Evolutionary conservation across 179 eudicot genomes (phyloP).

Genomic region (Spinacia oleracea): DNA sequence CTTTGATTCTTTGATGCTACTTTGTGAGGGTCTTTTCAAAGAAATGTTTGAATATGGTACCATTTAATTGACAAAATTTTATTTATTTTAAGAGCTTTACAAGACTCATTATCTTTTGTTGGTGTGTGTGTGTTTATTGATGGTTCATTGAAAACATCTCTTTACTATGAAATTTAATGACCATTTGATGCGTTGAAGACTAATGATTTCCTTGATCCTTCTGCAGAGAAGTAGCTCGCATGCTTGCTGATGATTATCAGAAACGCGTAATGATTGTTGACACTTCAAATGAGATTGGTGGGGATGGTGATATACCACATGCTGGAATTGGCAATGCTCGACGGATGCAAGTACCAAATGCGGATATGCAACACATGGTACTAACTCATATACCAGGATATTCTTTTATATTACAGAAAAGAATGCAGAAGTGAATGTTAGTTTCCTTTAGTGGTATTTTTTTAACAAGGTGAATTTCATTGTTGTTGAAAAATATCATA

Average conservation of each 20-base stretch:
- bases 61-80: neutral
- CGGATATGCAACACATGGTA: conserved; percentile 95
- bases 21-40: neutral
- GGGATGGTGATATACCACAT: conserved; percentile 99
- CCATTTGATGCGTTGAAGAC: neutral
- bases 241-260: conserved; percentile 86
- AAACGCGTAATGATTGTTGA: conserved; percentile 99
- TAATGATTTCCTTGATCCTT: conserved; percentile 18
- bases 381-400: conserved; percentile 11
- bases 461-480: neutral
- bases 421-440: neutral
- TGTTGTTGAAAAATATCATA: neutral
- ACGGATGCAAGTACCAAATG: conserved; percentile 87
- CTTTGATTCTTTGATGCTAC: neutral
- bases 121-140: no score
- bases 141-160: neutral
- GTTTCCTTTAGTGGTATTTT: neutral
- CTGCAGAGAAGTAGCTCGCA: conserved; percentile 89
- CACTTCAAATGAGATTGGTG: conserved; percentile 98
- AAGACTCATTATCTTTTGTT: neutral
- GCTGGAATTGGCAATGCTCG: conserved; percentile 94
- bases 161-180: neutral
- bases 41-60: neutral
- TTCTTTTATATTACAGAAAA: conserved; percentile 9
- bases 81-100: neutral